phyloP scores from a whole-genome alignment of 139 green algal species.

The Chlorella sorokiniana region DNA sequence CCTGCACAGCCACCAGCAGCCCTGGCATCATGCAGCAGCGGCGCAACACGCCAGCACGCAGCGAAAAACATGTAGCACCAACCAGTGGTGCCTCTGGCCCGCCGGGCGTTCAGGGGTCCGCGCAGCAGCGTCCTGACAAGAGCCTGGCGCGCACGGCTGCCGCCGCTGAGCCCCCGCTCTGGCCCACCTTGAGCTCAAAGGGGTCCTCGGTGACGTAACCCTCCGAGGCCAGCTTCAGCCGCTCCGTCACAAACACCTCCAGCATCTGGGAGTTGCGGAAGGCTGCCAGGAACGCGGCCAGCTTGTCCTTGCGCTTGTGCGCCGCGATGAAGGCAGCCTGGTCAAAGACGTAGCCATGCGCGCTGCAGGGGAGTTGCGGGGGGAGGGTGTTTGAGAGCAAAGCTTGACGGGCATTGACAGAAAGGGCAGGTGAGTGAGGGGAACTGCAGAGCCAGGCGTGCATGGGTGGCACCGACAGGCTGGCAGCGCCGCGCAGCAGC shows the following conservation, averaged over 20 bases:
- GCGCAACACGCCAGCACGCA: not conserved
- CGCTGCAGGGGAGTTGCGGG: constrained; percentile 30
- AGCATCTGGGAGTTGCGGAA: constrained; percentile 80
- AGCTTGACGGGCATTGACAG: too few relatives aligned
- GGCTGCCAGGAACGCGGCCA: constrained; percentile 54
- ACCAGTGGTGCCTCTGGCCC: too few relatives aligned
- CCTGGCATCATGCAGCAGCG: not conserved
- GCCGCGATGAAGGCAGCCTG: constrained; percentile 56
- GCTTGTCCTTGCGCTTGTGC: constrained; percentile 52
- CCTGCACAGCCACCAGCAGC: not conserved
- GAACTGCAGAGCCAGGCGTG: too few relatives aligned
- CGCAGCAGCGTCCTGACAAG: too few relatives aligned
- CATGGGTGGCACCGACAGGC: too few relatives aligned
- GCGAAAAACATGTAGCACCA: too few relatives aligned
- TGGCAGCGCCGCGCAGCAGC: too few relatives aligned
- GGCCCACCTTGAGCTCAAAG: constrained; percentile 59
- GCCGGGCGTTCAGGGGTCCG: too few relatives aligned
- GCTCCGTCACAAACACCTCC: constrained; percentile 76
- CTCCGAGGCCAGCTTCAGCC: constrained; percentile 53
- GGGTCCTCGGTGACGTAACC: constrained; percentile 27
- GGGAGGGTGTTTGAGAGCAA: too few relatives aligned
- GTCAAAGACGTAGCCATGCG: constrained; percentile 65
- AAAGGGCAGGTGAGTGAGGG: too few relatives aligned
- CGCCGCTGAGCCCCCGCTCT: too few relatives aligned
- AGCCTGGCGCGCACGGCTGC: too few relatives aligned